Conservation (phyloP, 768 basidiomycete species). For the Pisolithus tinctorius region DNA sequence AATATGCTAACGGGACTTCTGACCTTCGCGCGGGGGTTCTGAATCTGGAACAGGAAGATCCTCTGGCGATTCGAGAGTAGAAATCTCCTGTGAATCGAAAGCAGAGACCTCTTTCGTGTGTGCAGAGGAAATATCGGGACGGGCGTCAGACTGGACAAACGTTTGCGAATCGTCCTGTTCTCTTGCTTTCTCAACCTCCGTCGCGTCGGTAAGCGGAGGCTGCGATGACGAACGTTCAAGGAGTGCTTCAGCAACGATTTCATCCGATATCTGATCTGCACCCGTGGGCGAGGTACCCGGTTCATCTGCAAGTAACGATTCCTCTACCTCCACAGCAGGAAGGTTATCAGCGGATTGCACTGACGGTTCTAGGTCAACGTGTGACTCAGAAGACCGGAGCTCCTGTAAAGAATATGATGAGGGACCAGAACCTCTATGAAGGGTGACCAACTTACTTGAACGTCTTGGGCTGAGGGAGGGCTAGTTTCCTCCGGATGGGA, state of each 20-base stretch:
- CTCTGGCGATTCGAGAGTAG: conserved; percentile 9
- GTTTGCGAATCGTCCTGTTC: conserved; percentile 1
- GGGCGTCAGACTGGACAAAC: not conserved
- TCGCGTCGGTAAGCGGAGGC: conserved; percentile 3
- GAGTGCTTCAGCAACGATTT: conserved; percentile 5
- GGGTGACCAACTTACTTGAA: conserved; percentile 7
- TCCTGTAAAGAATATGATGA: not conserved
- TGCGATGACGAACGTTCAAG: not conserved
- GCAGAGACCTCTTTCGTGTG: conserved; percentile 10
- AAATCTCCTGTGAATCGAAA: conserved; percentile 11
- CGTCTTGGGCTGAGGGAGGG: not conserved
- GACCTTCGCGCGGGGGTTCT: conserved; percentile 18
- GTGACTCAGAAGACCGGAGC: conserved; percentile 7
- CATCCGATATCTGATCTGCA: not conserved
- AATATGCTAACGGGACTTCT: not conserved
- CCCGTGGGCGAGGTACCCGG: not conserved
- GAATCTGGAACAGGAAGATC: not conserved
- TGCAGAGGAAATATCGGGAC: conserved; percentile 3
- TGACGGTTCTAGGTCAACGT: not conserved
- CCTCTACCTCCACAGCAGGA: not conserved
- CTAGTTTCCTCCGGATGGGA: not conserved
- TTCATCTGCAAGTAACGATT: not conserved
- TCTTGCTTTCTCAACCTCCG: conserved; percentile 7
- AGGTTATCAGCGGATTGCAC: conserved; percentile 1
- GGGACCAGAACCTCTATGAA: not conserved